These are phyloP conservation scores for Aristolochia fimbriata DNA, from an alignment of 164 flowering plant species.

Conservation along the genomic window DNA sequence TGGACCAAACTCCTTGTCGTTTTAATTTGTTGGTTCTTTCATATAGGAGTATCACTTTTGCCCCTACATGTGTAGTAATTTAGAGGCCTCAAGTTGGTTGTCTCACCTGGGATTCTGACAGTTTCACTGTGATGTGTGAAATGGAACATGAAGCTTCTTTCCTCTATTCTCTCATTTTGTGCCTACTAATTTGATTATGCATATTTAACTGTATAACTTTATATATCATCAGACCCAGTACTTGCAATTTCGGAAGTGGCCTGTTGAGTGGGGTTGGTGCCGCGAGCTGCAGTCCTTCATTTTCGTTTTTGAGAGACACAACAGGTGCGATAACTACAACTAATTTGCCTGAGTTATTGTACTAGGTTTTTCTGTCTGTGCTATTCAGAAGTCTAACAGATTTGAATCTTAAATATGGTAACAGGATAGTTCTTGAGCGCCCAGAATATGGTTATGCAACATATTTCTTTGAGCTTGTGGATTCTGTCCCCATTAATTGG, in stretches of 20 bases:
- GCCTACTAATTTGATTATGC: background rate
- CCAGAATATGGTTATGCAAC: constrained; percentile 99
- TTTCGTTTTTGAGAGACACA: constrained; percentile 84
- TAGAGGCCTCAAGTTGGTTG: too few species aligned
- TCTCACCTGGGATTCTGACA: too few species aligned
- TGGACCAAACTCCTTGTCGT: too few species aligned
- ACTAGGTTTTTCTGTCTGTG: background rate
- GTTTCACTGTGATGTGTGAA: background rate
- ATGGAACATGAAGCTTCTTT: background rate
- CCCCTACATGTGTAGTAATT: too few species aligned
- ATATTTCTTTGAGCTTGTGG: constrained; percentile 79
- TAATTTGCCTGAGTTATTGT: background rate
- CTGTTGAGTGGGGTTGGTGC: constrained; percentile 99
- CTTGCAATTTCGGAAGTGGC: constrained; percentile 65
- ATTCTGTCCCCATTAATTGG: constrained; percentile 60
- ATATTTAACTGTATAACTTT: background rate
- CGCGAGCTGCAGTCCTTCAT: constrained; percentile 87
- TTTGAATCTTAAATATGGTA: constrained; percentile 7
- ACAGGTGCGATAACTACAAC: constrained; percentile 40
- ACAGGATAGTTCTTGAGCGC: constrained; percentile 90
- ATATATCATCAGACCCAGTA: constrained; percentile 45
- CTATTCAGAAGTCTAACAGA: background rate
- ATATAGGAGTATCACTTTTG: too few species aligned
- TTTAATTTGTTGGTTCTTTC: too few species aligned
- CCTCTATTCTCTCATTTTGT: too few species aligned